phyloP scores from a whole-genome alignment of 1,139 yeast genomes.

The Yamadazyma conglobata region DNA sequence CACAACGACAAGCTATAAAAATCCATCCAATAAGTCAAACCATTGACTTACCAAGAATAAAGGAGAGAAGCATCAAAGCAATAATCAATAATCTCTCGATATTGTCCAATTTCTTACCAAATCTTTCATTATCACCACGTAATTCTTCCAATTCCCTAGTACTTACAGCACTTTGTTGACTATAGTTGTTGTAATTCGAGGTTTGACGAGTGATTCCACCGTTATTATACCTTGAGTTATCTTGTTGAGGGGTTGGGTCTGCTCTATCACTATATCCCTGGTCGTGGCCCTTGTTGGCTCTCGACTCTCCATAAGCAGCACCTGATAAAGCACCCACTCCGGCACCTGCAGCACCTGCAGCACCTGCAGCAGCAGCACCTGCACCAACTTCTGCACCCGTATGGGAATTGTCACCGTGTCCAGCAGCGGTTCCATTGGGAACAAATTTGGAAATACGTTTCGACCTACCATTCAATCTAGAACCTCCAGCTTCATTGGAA shows the following conservation, averaged over 20 bases:
- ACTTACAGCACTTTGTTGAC: too few relatives aligned
- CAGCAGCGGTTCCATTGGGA: constrained; percentile 15
- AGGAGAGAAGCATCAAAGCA: constrained; percentile 17
- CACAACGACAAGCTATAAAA: too few relatives aligned
- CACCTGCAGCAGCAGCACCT: constrained; percentile 11
- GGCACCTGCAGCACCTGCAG: constrained; percentile 10
- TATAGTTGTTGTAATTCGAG: too few relatives aligned
- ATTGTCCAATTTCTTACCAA: constrained; percentile 15
- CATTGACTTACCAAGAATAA: constrained; percentile 17
- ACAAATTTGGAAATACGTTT: constrained; percentile 17
- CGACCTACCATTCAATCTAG: constrained; percentile 16
- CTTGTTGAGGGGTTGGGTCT: too few relatives aligned
- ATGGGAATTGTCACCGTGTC: constrained; percentile 4
- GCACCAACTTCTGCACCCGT: constrained; percentile 7
- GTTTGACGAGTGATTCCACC: too few relatives aligned
- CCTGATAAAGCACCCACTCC: constrained; percentile 6
- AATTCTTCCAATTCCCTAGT: constrained; percentile 11
- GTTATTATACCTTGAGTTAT: too few relatives aligned
- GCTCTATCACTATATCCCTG: too few relatives aligned
- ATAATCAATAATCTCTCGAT: constrained; percentile 15
- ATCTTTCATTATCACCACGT: constrained; percentile 11
- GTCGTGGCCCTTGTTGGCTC: too few relatives aligned
- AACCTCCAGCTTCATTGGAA: constrained; percentile 5
- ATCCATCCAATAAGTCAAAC: constrained; percentile 11
- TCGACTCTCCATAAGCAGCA: too few relatives aligned